phyloP scores from a whole-genome alignment of 768 basidiomycete genomes.

The Lentinus brumalis region DNA sequence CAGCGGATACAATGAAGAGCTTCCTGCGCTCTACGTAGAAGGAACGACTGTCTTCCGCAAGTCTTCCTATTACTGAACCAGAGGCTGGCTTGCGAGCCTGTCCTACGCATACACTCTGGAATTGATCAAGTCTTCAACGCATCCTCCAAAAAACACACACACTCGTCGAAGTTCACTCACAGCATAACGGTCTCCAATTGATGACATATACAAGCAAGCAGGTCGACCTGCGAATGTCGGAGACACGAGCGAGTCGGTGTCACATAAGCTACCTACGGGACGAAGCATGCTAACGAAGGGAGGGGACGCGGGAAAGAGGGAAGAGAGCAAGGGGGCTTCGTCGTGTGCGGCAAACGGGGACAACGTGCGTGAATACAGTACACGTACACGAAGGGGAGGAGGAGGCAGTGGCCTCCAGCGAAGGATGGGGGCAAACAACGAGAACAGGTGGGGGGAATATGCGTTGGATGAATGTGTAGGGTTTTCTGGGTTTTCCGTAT shows the following conservation, averaged over 20 bases:
- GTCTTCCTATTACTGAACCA: too few species aligned
- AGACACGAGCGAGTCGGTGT: slow-evolving; percentile 21
- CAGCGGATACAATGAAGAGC: too few species aligned
- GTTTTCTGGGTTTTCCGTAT: slow-evolving; percentile 40
- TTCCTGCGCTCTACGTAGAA: too few species aligned
- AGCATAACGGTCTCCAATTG: slow-evolving; percentile 22
- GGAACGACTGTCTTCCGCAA: too few species aligned
- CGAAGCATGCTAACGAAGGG: slow-evolving; percentile 22
- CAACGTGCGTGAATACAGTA: too few species aligned
- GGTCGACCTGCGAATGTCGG: slow-evolving; percentile 14
- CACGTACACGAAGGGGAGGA: slow-evolving; percentile 2
- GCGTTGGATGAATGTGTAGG: slow-evolving; percentile 35
- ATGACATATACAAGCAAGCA: slow-evolving; percentile 20
- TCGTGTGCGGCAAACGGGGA: neutral
- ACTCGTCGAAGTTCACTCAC: neutral
- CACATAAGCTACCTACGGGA: slow-evolving; percentile 26
- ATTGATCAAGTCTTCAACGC: too few species aligned
- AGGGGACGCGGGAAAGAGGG: neutral
- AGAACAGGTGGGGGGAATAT: slow-evolving; percentile 25
- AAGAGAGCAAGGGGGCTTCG: slow-evolving; percentile 22
- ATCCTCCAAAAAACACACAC: too few species aligned
- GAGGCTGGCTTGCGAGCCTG: too few species aligned
- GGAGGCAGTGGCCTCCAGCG: slow-evolving; percentile 2
- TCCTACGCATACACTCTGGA: too few species aligned
- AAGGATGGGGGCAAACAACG: slow-evolving; percentile 26